Evolutionary conservation across 2,329 filamentous ascomycete species (phyloP).

Genomic region (Aureobasidium sp.): DNA sequence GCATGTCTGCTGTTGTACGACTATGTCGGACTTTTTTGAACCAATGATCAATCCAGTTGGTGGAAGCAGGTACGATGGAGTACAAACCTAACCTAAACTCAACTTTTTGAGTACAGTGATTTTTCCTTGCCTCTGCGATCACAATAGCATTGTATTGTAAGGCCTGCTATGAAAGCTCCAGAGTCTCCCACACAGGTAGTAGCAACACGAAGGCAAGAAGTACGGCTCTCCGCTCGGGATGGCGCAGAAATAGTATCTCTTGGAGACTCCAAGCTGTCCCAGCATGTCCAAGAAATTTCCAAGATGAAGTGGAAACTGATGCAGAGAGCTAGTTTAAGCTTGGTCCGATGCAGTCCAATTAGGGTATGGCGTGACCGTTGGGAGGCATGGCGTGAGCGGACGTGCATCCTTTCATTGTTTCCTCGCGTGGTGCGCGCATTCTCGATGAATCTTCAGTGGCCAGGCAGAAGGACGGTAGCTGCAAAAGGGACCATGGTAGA

Average conservation of each 20-base stretch:
- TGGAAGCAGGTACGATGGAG: neutral
- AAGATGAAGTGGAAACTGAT: constrained; percentile 11
- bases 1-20: constrained; percentile 5
- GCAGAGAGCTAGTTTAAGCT: neutral
- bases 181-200: neutral
- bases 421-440: neutral
- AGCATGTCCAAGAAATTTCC: neutral
- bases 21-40: constrained; percentile 9
- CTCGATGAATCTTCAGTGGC: neutral
- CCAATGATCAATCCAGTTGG: neutral
- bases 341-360: neutral
- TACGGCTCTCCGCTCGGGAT: constrained; percentile 16
- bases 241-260: constrained; percentile 1
- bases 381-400: neutral
- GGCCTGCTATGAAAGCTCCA: neutral
- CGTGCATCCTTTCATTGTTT: neutral
- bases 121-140: neutral
- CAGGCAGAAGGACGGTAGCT: neutral
- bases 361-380: neutral
- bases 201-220: neutral
- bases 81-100: neutral
- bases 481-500: neutral
- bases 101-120: neutral
- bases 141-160: neutral
- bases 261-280: neutral